Conservation (phyloP, 306 rosid genomes). For the Quercus parvula region DNA sequence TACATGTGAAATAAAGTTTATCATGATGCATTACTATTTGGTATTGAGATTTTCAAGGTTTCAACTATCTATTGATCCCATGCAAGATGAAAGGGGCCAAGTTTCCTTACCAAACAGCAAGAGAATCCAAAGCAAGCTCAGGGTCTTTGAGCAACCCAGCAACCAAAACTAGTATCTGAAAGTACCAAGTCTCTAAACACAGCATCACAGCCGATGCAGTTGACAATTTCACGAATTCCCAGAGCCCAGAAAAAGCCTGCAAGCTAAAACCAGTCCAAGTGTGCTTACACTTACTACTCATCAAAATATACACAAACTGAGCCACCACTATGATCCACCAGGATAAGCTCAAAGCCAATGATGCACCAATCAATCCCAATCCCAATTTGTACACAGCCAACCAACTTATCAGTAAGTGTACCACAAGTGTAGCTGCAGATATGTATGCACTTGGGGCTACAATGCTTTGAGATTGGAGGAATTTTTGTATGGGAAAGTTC, state of each 20-base stretch:
- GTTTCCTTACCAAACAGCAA: conserved; percentile 53
- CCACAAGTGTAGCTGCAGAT: conserved; percentile 38
- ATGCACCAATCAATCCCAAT: conserved; percentile 52
- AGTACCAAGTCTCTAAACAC: conserved; percentile 75
- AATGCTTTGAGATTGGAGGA: conserved; percentile 70
- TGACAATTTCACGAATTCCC: conserved; percentile 50
- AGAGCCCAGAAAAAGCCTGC: conserved; percentile 49
- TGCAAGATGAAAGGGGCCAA: not conserved
- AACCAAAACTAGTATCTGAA: conserved; percentile 57
- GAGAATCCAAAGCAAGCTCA: conserved; percentile 57
- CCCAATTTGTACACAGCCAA: conserved; percentile 42
- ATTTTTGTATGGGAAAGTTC: conserved; percentile 80
- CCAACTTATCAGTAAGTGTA: conserved; percentile 56
- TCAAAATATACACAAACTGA: conserved; percentile 42
- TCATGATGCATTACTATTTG: no score
- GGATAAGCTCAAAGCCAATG: conserved; percentile 56
- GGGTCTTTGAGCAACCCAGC: conserved; percentile 65
- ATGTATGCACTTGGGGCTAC: conserved; percentile 62
- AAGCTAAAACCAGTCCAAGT: conserved; percentile 57
- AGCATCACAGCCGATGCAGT: conserved; percentile 73
- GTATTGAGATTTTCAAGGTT: no score
- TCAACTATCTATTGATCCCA: not conserved
- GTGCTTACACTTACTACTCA: conserved; percentile 18
- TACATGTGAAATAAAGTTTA: not conserved
- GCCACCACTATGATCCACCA: conserved; percentile 79